Conservation (phyloP, 164 flowering plant species). For the Magnolia officinalis region DNA sequence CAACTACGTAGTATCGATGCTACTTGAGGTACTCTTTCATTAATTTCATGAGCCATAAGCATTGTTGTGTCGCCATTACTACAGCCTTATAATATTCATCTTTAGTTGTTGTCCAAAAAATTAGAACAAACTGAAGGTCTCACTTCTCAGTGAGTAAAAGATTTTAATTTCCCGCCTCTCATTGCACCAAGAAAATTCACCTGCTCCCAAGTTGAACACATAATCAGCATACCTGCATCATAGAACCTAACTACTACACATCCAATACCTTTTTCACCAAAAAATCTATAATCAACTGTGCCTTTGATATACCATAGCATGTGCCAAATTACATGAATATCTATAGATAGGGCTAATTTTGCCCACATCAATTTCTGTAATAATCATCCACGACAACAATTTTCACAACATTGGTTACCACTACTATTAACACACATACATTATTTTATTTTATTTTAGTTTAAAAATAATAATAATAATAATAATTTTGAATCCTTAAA, state of each 20-base stretch:
- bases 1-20: background rate
- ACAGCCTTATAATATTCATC: conserved; percentile 12
- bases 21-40: background rate
- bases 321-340: background rate
- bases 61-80: conserved; percentile 10
- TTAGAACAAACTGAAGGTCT: background rate
- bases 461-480: too few species aligned
- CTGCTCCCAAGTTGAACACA: conserved; percentile 9
- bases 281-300: background rate
- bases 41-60: conserved; percentile 8
- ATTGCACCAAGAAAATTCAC: conserved; percentile 11
- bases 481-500: too few species aligned
- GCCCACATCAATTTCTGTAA: background rate
- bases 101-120: background rate
- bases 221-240: conserved; percentile 12
- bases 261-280: background rate
- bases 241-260: conserved; percentile 5
- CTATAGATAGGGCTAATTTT: background rate
- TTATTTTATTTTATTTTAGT: background rate
- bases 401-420: background rate
- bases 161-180: background rate
- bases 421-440: background rate
- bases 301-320: background rate
- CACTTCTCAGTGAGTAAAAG: too few species aligned
- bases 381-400: background rate